Evolutionary conservation across 208 protist genomes (phyloP).

Genomic region (Trypanosoma theileri): DNA sequence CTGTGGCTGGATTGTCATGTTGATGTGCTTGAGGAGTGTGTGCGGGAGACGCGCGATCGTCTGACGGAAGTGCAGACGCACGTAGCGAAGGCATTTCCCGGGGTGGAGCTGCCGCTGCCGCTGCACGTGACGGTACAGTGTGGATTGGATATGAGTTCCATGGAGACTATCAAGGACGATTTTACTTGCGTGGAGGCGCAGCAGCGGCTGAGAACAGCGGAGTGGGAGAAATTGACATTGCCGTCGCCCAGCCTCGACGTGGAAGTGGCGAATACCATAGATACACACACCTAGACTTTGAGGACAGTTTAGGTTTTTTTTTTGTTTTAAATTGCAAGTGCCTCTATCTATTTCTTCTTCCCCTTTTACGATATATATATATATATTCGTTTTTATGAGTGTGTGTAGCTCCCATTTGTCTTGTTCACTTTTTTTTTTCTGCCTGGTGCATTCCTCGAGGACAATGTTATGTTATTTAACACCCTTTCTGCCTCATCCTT

Average conservation of each 20-base stretch:
- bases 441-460: too few species aligned
- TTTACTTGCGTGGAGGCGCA: slow-evolving; percentile 38
- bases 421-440: too few species aligned
- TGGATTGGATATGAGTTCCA: slow-evolving; percentile 79
- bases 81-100: slow-evolving; percentile 72
- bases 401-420: too few species aligned
- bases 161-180: slow-evolving; percentile 55
- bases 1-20: slow-evolving; percentile 90
- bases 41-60: slow-evolving; percentile 57
- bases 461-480: too few species aligned
- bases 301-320: slow-evolving; percentile 12
- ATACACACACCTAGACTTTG: slow-evolving; percentile 18
- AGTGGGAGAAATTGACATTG: slow-evolving; percentile 3
- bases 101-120: slow-evolving; percentile 64
- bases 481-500: too few species aligned
- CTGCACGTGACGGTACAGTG: slow-evolving; percentile 68
- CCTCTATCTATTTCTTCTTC: too few species aligned
- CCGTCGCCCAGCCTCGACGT: slow-evolving; percentile 13
- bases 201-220: slow-evolving; percentile 7
- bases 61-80: slow-evolving; percentile 70
- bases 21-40: slow-evolving; percentile 66
- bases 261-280: slow-evolving; percentile 25
- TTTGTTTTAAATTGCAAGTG: slow-evolving; percentile 8
- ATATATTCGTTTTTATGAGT: too few species aligned
- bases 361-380: too few species aligned